Conservation (phyloP, 768 basidiomycete species). For the Boletus edulis region DNA sequence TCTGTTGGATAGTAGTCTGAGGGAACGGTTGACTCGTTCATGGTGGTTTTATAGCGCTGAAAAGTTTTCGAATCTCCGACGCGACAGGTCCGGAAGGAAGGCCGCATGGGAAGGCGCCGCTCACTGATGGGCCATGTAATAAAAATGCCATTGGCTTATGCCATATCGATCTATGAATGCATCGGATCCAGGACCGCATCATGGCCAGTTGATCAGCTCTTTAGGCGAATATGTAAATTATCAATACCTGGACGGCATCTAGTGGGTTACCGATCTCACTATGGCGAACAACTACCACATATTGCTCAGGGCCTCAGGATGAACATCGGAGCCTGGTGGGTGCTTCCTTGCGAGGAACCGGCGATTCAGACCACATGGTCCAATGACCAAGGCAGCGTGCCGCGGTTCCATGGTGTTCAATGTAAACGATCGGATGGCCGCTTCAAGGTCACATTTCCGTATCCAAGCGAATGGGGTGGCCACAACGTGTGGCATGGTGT, state of each 20-base stretch:
- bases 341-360: neutral
- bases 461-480: neutral
- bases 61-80: constrained; percentile 28
- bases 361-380: neutral
- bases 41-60: constrained; percentile 18
- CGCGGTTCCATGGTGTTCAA: neutral
- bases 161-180: constrained; percentile 4
- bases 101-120: constrained; percentile 4
- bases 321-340: neutral
- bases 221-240: neutral
- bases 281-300: neutral
- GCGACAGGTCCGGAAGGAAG: constrained; percentile 21
- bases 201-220: constrained; percentile 2
- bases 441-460: neutral
- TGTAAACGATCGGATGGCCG: neutral
- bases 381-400: neutral
- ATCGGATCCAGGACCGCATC: neutral
- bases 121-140: neutral
- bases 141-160: constrained; percentile 25
- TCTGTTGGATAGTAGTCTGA: constrained; percentile 32
- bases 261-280: too few species aligned
- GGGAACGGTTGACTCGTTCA: neutral
- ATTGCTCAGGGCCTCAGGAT: neutral
- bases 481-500: too few species aligned
- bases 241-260: neutral